These are phyloP conservation scores for Cordia subcordata DNA, from an alignment of 257 asterid genomes.

Conservation along the genomic window DNA sequence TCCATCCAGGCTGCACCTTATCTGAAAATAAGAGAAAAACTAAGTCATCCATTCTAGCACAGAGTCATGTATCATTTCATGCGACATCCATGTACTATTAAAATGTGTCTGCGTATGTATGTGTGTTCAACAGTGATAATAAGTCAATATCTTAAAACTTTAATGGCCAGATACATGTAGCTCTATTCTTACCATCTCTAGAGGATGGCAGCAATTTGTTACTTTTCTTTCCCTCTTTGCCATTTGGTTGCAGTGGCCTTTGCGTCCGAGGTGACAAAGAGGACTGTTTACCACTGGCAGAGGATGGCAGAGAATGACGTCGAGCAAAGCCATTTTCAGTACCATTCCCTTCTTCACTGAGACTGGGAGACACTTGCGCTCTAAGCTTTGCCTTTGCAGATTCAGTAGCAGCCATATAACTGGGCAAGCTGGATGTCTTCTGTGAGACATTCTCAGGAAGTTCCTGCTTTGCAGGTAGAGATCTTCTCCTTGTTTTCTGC, in stretches of 20 bases:
- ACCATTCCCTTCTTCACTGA: conserved; percentile 43
- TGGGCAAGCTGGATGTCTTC: conserved; percentile 66
- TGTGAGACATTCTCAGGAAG: conserved; percentile 58
- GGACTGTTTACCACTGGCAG: conserved; percentile 51
- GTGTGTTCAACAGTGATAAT: too few relatives aligned
- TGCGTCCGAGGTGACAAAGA: conserved; percentile 71
- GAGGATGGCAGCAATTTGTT: conserved; percentile 45
- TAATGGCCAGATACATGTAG: not conserved
- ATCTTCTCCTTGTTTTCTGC: conserved; percentile 55
- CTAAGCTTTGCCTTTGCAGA: conserved; percentile 96
- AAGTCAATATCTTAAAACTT: not conserved
- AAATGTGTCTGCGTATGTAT: too few relatives aligned
- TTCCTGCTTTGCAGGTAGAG: conserved; percentile 73
- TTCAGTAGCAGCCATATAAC: conserved; percentile 91
- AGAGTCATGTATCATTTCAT: too few relatives aligned
- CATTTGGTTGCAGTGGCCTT: conserved; percentile 62
- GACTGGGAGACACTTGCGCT: conserved; percentile 60
- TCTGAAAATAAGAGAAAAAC: not conserved
- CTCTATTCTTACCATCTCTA: conserved; percentile 54
- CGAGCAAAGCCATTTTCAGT: conserved; percentile 45
- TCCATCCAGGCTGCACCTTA: conserved; percentile 2
- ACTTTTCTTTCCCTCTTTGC: conserved; percentile 53
- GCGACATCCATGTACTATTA: not conserved
- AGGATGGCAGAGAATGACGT: conserved; percentile 80
- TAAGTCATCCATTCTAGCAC: not conserved